Percentiles rank a stretch among this genome's conserved stretches.
Conservation (phyloP, 2,329 filamentous ascomycete genomes). For the Polytolypa hystricis region DNA sequence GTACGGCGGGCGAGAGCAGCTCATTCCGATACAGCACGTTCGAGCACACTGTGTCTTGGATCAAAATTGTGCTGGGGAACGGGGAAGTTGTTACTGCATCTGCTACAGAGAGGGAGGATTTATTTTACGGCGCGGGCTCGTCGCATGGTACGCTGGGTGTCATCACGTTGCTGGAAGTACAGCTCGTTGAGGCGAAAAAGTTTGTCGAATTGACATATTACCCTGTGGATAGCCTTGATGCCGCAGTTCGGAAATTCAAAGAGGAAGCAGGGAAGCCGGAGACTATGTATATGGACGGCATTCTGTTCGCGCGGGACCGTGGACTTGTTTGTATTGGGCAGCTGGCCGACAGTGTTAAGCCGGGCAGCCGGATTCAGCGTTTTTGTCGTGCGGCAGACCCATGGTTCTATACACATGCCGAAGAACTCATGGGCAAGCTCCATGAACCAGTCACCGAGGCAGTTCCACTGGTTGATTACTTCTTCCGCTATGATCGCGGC, state of each 20-base stretch:
- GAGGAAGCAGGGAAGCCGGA: slow-evolving; percentile 29
- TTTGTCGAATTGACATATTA: slow-evolving; percentile 55
- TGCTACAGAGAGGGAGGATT: slow-evolving; percentile 36
- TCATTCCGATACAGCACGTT: slow-evolving; percentile 58
- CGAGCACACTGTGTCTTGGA: slow-evolving; percentile 48
- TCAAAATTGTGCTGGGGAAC: slow-evolving; percentile 53
- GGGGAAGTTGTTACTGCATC: slow-evolving; percentile 44
- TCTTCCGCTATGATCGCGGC: slow-evolving; percentile 48
- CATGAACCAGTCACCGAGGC: slow-evolving; percentile 22
- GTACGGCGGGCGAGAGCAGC: slow-evolving; percentile 56
- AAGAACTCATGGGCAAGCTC: slow-evolving; percentile 21
- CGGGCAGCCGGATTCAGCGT: slow-evolving; percentile 22
- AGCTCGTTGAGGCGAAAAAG: slow-evolving; percentile 41
- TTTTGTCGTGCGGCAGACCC: slow-evolving; percentile 53
- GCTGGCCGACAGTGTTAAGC: slow-evolving; percentile 36
- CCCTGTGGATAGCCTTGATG: slow-evolving; percentile 39
- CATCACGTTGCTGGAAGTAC: slow-evolving; percentile 49
- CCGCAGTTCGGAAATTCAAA: slow-evolving; percentile 40
- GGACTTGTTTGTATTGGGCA: slow-evolving; percentile 50
- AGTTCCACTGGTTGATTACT: slow-evolving; percentile 41
- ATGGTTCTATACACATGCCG: slow-evolving; percentile 64
- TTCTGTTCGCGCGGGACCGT: slow-evolving; percentile 44
- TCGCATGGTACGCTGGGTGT: slow-evolving; percentile 52
- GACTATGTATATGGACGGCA: slow-evolving; percentile 59
- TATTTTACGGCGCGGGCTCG: slow-evolving; percentile 50